A percentile compares a stretch with the other conserved stretches of the same genome.
Evolutionary conservation across 192 early-diverging fungal species (phyloP).

Genomic region (Coemansia sp.): DNA sequence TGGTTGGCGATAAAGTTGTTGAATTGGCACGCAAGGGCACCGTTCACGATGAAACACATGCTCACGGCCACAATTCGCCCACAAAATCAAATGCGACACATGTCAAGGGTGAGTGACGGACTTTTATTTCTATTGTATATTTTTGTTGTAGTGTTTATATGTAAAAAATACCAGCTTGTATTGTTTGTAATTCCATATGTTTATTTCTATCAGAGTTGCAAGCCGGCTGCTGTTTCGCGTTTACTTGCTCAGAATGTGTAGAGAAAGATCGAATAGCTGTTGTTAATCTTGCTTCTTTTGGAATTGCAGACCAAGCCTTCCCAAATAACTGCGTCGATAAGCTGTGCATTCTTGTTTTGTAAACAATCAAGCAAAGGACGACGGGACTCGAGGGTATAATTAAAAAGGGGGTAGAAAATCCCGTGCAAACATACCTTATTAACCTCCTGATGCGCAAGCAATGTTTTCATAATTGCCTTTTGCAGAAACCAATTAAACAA

Average conservation of each 20-base stretch:
- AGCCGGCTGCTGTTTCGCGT: too few relatives aligned
- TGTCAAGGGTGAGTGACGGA: not conserved
- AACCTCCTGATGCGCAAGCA: not conserved
- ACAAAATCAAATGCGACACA: not conserved
- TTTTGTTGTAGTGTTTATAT: not conserved
- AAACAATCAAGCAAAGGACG: too few relatives aligned
- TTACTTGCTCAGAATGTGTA: too few relatives aligned
- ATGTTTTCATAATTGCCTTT: not conserved
- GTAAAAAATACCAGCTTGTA: not conserved
- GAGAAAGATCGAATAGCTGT: too few relatives aligned
- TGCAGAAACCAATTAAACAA: not conserved
- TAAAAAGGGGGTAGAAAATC: not conserved
- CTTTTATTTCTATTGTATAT: not conserved
- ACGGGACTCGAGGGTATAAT: not conserved
- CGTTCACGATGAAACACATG: conserved; percentile 17
- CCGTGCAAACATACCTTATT: not conserved
- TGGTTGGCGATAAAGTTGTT: conserved; percentile 36
- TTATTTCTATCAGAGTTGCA: not conserved
- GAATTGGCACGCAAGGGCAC: conserved; percentile 31
- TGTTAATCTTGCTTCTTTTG: too few relatives aligned
- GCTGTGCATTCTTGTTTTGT: too few relatives aligned
- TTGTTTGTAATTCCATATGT: not conserved
- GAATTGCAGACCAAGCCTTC: too few relatives aligned
- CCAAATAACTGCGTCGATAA: too few relatives aligned
- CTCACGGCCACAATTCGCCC: not conserved